phyloP scores from a whole-genome alignment of 2,329 filamentous ascomycete species.

The Moelleriella libera region DNA sequence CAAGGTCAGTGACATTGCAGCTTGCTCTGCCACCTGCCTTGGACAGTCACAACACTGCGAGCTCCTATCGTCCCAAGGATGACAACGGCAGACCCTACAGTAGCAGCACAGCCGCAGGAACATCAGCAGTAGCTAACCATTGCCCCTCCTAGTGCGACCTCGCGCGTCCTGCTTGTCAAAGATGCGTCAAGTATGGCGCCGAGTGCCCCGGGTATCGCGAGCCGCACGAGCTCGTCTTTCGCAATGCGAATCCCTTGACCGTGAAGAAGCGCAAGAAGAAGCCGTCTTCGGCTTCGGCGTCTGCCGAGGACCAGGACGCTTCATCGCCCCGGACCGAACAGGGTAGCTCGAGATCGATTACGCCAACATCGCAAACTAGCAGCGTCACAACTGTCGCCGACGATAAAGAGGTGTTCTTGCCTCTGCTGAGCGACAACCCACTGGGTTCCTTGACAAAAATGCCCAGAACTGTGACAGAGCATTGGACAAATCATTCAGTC shows the following conservation, averaged over 20 bases:
- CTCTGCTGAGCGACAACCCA: neutral
- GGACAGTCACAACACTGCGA: too few species aligned
- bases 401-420: neutral
- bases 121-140: neutral
- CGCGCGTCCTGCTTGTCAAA: conserved; percentile 20
- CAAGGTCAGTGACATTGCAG: conserved; percentile 17
- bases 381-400: conserved; percentile 1
- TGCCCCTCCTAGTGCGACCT: conserved; percentile 21
- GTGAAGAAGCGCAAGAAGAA: conserved; percentile 18
- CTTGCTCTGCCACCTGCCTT: too few species aligned
- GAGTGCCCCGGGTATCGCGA: conserved; percentile 25
- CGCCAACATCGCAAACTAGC: conserved; percentile 2
- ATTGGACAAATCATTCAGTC: conserved; percentile 24
- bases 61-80: too few species aligned
- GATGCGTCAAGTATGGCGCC: conserved; percentile 25
- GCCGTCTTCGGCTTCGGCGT: conserved; percentile 2
- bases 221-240: conserved; percentile 24
- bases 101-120: too few species aligned
- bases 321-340: neutral
- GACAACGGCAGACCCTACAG: too few species aligned
- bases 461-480: conserved; percentile 14
- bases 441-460: conserved; percentile 6
- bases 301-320: neutral
- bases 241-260: conserved; percentile 15
- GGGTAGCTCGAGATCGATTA: neutral